Evolutionary conservation across 257 asterid genomes (phyloP), one percentile per base, ranked within the genome.

Genomic region (Nicotiana noctiflora): DNA sequence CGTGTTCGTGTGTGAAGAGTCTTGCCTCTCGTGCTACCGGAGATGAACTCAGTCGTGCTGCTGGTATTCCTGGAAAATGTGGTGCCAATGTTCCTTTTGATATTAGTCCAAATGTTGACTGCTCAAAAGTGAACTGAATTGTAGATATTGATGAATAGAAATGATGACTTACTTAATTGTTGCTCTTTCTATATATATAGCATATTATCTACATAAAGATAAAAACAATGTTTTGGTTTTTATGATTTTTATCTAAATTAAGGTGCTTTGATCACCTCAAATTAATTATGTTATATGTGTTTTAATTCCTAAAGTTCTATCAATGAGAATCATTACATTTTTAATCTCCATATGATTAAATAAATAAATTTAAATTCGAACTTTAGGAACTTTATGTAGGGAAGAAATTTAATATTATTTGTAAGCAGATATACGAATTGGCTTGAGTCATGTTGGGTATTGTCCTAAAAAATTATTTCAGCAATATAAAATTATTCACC

Each of bases 41-140:
- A 8, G 56, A 64, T 6, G 53, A 66, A 8, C 79, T 80, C 17
- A 29, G 44, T 6, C 63, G 59, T 0, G 83, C 83, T 19, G 79
- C 79, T 53, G 12, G 57, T 9, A 31, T 80, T 55, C 83, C 83
- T 4, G 79, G 65, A 14, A 61, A 80, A 25, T 80, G 83, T 66
- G 78, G 83, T 6, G 66, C 52, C 29, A 67, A 9, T 18, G 49
- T 80, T 34, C 83, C 83, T 9, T 80, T 64, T 53, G 19, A 53
- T 40, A 80, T 80, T 40, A 67, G 83, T 67, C 83, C 55, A 13
- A 25, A 63, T 23, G 75, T 64, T 29, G 82, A 80, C 31, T 80
- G 82, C 40, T 49, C 82, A 72, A 72, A 72, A 12, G 66, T 61
- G 32, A 53, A 17, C 31, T 66, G 75, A 66, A 31, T 27, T 67